Percentiles rank a stretch among this genome's conserved stretches.
Conservation (phyloP, 208 protist genomes). For the Leishmania gerbilli region DNA sequence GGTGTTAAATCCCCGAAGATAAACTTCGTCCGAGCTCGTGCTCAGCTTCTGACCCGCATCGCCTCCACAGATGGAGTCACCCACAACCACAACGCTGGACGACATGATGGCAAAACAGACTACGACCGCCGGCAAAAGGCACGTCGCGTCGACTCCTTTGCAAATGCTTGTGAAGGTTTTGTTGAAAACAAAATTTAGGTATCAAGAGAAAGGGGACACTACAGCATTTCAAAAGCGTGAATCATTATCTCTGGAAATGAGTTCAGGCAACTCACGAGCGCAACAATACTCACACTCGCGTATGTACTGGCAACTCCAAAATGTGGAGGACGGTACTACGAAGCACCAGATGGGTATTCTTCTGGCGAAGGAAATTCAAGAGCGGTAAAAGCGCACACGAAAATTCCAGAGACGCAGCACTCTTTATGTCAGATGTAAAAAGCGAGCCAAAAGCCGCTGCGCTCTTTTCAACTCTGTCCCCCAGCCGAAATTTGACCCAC, state of each 20-base stretch:
- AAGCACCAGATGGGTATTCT: not conserved
- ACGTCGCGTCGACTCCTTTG: too few species aligned
- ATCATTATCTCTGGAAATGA: not conserved
- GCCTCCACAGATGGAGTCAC: constrained; percentile 83
- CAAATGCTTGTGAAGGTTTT: not conserved
- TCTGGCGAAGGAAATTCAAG: not conserved
- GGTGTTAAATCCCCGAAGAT: constrained; percentile 82
- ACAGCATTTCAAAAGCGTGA: not conserved
- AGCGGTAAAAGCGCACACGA: not conserved
- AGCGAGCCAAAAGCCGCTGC: too few species aligned
- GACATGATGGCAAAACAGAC: constrained; percentile 10
- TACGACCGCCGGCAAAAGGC: not conserved
- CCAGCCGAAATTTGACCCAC: too few species aligned
- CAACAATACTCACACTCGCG: not conserved
- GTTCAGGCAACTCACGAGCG: not conserved
- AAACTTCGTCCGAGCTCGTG: constrained; percentile 47
- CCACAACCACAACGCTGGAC: constrained; percentile 56
- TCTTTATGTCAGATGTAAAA: too few species aligned
- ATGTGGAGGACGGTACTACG: not conserved
- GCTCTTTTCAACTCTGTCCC: too few species aligned
- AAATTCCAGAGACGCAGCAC: too few species aligned
- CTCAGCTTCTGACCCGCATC: constrained; percentile 34
- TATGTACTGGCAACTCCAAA: not conserved
- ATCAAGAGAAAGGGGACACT: not conserved
- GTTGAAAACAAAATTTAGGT: not conserved